A percentile compares a stretch with the other conserved stretches of the same genome.
These are phyloP conservation scores for Ligustrum vulgare DNA, from an alignment of 257 asterid species.

Conservation along the genomic window DNA sequence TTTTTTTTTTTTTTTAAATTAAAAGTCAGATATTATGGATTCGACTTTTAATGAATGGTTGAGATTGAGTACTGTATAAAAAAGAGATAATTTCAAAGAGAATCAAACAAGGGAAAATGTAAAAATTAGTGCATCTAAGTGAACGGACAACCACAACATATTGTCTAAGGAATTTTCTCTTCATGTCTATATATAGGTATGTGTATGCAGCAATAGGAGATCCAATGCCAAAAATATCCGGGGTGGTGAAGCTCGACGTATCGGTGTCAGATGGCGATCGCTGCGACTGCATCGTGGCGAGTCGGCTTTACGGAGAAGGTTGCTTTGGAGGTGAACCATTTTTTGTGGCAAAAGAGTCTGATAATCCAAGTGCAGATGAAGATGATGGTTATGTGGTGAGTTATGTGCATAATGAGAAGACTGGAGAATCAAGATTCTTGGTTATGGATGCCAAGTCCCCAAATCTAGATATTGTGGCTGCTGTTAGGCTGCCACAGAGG, in stretches of 20 bases:
- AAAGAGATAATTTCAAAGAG: no score
- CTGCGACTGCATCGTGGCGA: slow-evolving; percentile 39
- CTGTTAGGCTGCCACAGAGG: slow-evolving; percentile 39
- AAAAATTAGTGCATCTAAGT: not conserved
- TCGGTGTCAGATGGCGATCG: slow-evolving; percentile 38
- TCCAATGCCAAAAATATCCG: slow-evolving; percentile 43
- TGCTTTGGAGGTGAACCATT: slow-evolving; percentile 45
- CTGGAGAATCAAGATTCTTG: slow-evolving; percentile 40
- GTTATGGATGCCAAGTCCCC: slow-evolving; percentile 57
- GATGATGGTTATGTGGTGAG: slow-evolving; percentile 48
- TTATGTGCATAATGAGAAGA: slow-evolving; percentile 47
- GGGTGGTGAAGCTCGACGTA: slow-evolving; percentile 44
- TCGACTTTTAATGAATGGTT: no score
- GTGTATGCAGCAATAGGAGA: slow-evolving; percentile 42
- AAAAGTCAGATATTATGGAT: no score
- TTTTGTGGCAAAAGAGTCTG: slow-evolving; percentile 32
- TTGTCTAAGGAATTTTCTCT: not conserved
- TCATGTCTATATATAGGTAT: slow-evolving; percentile 23
- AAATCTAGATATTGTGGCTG: slow-evolving; percentile 41
- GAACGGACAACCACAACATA: no score
- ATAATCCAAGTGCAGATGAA: slow-evolving; percentile 20
- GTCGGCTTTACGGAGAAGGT: slow-evolving; percentile 30
- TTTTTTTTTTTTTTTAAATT: no score
- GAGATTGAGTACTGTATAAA: no score
- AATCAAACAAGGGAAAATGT: no score